A percentile compares a stretch with the other conserved stretches of the same genome.
Conservation (phyloP, 495 filamentous ascomycete species). For the Aspergillus cavernicola region DNA sequence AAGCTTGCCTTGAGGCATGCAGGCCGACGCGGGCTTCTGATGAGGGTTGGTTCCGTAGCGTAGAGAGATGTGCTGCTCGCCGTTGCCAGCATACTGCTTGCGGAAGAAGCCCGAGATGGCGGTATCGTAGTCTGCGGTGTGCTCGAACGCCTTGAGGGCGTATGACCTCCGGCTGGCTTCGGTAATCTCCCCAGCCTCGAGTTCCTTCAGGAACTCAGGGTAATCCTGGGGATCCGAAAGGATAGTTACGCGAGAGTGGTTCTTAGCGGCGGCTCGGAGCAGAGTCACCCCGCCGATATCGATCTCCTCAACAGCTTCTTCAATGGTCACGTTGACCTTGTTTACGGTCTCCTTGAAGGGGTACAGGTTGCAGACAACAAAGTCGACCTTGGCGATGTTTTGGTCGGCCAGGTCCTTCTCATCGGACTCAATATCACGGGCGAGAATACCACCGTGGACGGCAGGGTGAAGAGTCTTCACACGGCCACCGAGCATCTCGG, state of each 20-base stretch:
- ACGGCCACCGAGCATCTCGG: slow-evolving; percentile 93
- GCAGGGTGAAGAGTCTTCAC: slow-evolving; percentile 97
- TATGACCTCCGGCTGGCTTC: slow-evolving; percentile 79
- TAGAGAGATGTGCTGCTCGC: slow-evolving; percentile 75
- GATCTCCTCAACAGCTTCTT: slow-evolving; percentile 96
- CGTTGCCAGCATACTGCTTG: slow-evolving; percentile 86
- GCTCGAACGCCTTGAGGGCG: slow-evolving; percentile 94
- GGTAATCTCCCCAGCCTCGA: slow-evolving; percentile 80
- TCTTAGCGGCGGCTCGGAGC: slow-evolving; percentile 95
- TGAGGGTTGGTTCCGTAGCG: slow-evolving; percentile 97
- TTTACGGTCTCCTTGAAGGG: slow-evolving; percentile 97
- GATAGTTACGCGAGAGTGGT: slow-evolving; percentile 91
- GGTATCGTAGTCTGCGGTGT: slow-evolving; percentile 95
- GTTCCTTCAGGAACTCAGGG: slow-evolving; percentile 85
- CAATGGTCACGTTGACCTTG: slow-evolving; percentile 92
- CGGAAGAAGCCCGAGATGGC: slow-evolving; percentile 97
- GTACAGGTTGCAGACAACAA: slow-evolving; percentile 97
- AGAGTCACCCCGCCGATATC: slow-evolving; percentile 97
- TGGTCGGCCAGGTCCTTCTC: slow-evolving; percentile 95
- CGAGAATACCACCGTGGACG: slow-evolving; percentile 91
- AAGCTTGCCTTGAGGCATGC: slow-evolving; percentile 62
- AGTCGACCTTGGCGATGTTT: slow-evolving; percentile 97
- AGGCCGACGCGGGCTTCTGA: slow-evolving; percentile 91
- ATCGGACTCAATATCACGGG: slow-evolving; percentile 85
- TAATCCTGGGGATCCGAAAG: slow-evolving; percentile 92